Evolutionary conservation across 2,329 filamentous ascomycete species (phyloP).

Genomic region (Sclerotinia subarctica): DNA sequence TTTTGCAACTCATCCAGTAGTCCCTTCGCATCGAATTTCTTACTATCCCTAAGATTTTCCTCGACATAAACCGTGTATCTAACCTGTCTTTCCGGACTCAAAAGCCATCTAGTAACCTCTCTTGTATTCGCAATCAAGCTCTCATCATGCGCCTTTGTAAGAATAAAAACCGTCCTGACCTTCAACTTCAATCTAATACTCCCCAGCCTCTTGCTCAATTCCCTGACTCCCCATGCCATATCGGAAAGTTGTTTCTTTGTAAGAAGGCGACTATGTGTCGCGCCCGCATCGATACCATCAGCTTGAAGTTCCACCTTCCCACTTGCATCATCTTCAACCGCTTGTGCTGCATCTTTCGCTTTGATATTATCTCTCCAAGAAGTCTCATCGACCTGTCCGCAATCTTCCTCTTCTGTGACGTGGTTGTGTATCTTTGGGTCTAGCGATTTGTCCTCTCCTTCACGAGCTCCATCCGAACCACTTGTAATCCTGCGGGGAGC

Average conservation of each 20-base stretch:
- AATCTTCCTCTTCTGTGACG: constrained; percentile 21
- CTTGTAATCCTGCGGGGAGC: constrained; percentile 23
- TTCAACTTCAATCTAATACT: constrained; percentile 79
- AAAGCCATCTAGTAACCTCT: constrained; percentile 75
- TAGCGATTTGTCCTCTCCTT: constrained; percentile 16
- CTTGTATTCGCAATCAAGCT: constrained; percentile 73
- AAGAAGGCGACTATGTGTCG: constrained; percentile 64
- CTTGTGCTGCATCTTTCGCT: constrained; percentile 2
- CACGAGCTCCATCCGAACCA: constrained; percentile 1
- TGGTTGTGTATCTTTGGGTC: constrained; percentile 22
- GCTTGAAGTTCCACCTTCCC: constrained; percentile 22
- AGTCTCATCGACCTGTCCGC: constrained; percentile 55
- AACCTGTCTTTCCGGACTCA: constrained; percentile 64
- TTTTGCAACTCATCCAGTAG: constrained; percentile 60
- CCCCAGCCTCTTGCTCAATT: constrained; percentile 81
- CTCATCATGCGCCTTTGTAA: constrained; percentile 90
- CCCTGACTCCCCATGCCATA: constrained; percentile 94
- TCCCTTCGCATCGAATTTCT: constrained; percentile 69
- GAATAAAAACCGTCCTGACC: constrained; percentile 77
- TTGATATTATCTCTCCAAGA: constrained; percentile 47
- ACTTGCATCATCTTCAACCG: constrained; percentile 22
- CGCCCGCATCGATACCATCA: constrained; percentile 24
- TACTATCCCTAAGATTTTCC: constrained; percentile 66
- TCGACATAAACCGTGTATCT: constrained; percentile 82
- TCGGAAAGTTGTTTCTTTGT: constrained; percentile 94